Percentiles rank a stretch among this genome's conserved stretches.
Conservation (phyloP, 495 filamentous ascomycete genomes). For the Glarea lozoyensis region DNA sequence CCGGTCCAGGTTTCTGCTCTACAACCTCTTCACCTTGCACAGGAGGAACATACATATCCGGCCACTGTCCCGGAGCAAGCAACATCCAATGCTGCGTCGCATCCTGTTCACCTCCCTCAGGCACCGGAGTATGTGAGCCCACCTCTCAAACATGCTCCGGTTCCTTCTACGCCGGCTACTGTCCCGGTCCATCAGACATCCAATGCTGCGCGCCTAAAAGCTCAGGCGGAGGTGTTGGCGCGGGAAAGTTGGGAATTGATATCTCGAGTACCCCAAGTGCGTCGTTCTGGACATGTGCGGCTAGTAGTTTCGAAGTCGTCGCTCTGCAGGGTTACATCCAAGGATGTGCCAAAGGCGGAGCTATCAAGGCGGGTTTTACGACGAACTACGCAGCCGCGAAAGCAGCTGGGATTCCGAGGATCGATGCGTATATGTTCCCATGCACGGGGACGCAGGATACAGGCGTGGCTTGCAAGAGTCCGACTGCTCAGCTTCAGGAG, state of each 20-base stretch:
- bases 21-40: background rate
- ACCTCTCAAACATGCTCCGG: background rate
- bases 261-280: slow-evolving; percentile 1
- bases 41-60: background rate
- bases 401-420: background rate
- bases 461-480: slow-evolving; percentile 4
- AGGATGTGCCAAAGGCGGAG: background rate
- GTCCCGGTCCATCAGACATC: background rate
- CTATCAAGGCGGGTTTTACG: background rate
- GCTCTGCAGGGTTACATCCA: slow-evolving; percentile 2
- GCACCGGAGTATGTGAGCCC: background rate
- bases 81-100: slow-evolving; percentile 2
- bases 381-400: background rate
- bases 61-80: background rate
- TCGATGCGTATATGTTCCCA: slow-evolving; percentile 5
- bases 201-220: slow-evolving; percentile 4
- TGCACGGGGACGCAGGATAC: slow-evolving; percentile 5
- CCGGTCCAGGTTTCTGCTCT: background rate
- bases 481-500: slow-evolving; percentile 1
- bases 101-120: background rate
- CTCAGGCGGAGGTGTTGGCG: background rate
- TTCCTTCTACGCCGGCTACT: slow-evolving; percentile 1
- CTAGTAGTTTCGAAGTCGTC: background rate
- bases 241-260: background rate
- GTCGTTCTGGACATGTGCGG: slow-evolving; percentile 4